Evolutionary conservation across 176 grass and related monocot species (phyloP).

Genomic region (Poa annua): DNA sequence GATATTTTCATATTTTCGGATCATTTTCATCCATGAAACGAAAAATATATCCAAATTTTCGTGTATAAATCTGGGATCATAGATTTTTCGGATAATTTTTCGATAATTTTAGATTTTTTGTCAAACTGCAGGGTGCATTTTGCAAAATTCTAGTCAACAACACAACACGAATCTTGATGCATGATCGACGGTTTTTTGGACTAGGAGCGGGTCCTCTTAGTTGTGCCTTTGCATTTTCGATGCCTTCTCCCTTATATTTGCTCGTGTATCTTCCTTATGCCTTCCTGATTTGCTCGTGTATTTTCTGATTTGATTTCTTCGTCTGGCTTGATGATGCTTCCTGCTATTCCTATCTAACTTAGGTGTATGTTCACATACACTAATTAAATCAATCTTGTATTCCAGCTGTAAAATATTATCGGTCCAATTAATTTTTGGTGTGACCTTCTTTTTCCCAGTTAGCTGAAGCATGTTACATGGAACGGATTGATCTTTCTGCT

Average conservation of each 20-base stretch:
- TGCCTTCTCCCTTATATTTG: not conserved
- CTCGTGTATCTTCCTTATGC: not conserved
- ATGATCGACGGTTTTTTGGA: too few relatives aligned
- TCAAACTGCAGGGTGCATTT: too few relatives aligned
- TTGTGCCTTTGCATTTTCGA: too few relatives aligned
- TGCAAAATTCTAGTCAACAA: too few relatives aligned
- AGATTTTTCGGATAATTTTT: too few relatives aligned
- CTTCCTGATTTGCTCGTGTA: not conserved
- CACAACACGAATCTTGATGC: too few relatives aligned
- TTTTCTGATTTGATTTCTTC: conserved; percentile 5
- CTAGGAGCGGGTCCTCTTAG: too few relatives aligned
- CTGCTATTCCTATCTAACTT: not conserved
- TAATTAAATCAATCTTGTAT: not conserved
- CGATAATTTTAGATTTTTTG: too few relatives aligned
- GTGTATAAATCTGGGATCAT: too few relatives aligned
- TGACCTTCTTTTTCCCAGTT: conserved; percentile 49
- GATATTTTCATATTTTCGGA: too few relatives aligned
- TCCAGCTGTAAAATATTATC: not conserved
- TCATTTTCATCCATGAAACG: too few relatives aligned
- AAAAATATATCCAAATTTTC: too few relatives aligned
- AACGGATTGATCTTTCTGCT: conserved; percentile 89
- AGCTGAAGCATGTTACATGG: conserved; percentile 70
- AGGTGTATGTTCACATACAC: not conserved
- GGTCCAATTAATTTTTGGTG: conserved; percentile 25
- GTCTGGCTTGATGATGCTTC: conserved; percentile 7